Conservation (phyloP, 306 rosid genomes). For the Mimosa bimucronata region DNA sequence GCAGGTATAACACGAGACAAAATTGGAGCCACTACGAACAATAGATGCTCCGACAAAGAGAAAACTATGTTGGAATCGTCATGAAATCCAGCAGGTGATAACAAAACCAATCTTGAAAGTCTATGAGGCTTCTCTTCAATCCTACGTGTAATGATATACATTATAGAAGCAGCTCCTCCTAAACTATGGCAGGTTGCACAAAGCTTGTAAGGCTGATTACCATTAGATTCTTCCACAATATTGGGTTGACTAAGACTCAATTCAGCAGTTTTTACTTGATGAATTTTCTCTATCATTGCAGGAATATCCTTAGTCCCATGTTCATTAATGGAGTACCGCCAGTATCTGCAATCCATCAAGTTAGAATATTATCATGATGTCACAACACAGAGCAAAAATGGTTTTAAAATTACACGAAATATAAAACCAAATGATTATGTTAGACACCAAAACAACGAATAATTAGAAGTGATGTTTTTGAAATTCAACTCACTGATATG, state of each 20-base stretch:
- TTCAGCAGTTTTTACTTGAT: conserved; percentile 75
- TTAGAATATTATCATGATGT: not conserved
- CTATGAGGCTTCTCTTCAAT: conserved; percentile 80
- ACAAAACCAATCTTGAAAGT: conserved; percentile 76
- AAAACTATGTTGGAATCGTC: conserved; percentile 71
- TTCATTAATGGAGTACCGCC: conserved; percentile 92
- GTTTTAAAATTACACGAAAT: not conserved
- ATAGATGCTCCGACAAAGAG: conserved; percentile 51
- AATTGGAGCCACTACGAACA: conserved; percentile 66
- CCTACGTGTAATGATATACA: conserved; percentile 68
- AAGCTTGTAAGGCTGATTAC: conserved; percentile 78
- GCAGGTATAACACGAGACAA: conserved; percentile 71
- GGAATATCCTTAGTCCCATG: conserved; percentile 94
- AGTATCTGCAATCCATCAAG: conserved; percentile 63
- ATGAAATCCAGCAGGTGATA: conserved; percentile 96
- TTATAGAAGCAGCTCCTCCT: conserved; percentile 87
- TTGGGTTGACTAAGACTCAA: conserved; percentile 71
- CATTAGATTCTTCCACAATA: conserved; percentile 57
- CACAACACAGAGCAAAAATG: too few species aligned
- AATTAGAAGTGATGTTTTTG: conserved; percentile 18
- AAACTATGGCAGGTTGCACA: conserved; percentile 86
- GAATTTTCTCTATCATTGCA: conserved; percentile 86
- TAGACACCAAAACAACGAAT: not conserved
- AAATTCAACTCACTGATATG: conserved; percentile 66
- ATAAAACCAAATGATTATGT: conserved; percentile 4